These are phyloP conservation scores for Porphyrellus cyaneotinctus DNA, from an alignment of 768 basidiomycete species.

Conservation along the genomic window DNA sequence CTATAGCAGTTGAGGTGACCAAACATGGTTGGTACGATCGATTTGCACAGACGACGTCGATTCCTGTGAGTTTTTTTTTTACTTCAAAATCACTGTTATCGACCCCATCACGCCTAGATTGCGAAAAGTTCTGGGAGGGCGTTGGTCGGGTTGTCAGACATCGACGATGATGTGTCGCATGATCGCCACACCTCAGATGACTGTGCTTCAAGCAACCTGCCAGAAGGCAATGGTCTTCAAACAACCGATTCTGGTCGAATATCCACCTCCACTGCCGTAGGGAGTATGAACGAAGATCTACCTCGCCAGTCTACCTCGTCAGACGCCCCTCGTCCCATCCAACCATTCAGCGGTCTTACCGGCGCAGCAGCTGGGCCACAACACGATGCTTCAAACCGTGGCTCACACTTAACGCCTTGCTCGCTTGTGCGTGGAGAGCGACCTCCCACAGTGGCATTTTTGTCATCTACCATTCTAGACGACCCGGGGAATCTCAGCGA, in stretches of 20 bases:
- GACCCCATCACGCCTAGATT: constrained; percentile 16
- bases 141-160: constrained; percentile 11
- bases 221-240: neutral
- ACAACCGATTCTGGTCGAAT: neutral
- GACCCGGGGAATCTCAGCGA: constrained; percentile 21
- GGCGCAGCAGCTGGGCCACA: neutral
- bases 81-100: neutral
- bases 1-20: constrained; percentile 39
- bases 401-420: neutral
- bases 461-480: constrained; percentile 3
- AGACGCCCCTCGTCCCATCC: neutral
- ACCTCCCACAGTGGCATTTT: neutral
- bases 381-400: neutral
- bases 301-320: neutral
- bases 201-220: neutral
- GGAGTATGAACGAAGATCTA: neutral
- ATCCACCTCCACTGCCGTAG: neutral
- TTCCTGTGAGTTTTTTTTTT: constrained; percentile 22
- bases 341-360: neutral
- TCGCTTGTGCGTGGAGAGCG: neutral
- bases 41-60: constrained; percentile 15
- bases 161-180: constrained; percentile 2
- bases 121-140: constrained; percentile 10
- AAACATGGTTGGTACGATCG: constrained; percentile 63
- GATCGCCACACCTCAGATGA: neutral